These are phyloP conservation scores for Saccharomyces hybrid DNA, from an alignment of 1,139 yeast species.

Conservation along the genomic window DNA sequence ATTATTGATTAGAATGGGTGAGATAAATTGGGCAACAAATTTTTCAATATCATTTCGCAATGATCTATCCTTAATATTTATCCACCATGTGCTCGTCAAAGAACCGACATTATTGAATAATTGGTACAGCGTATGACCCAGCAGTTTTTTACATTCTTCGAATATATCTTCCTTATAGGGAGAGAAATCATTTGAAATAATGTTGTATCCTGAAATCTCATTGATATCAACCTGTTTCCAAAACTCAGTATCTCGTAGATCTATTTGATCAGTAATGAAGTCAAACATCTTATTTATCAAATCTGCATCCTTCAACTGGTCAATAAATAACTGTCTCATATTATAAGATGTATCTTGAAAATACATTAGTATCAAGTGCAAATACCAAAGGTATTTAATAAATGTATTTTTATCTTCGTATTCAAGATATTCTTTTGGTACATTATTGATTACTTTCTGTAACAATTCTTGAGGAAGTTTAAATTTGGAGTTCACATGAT, in stretches of 20 bases:
- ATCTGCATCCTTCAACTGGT: constrained; percentile 45
- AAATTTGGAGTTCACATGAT: constrained; percentile 15
- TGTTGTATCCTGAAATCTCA: constrained; percentile 21
- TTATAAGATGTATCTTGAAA: constrained; percentile 62
- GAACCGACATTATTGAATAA: constrained; percentile 59
- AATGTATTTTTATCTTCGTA: constrained; percentile 34
- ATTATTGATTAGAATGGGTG: constrained; percentile 54
- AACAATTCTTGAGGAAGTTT: constrained; percentile 23
- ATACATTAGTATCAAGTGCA: constrained; percentile 58
- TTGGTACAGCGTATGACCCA: constrained; percentile 51
- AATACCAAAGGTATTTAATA: constrained; percentile 54
- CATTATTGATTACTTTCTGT: constrained; percentile 6
- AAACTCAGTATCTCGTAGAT: constrained; percentile 32
- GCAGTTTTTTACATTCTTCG: constrained; percentile 37
- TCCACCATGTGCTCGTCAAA: constrained; percentile 64
- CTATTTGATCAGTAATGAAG: constrained; percentile 43
- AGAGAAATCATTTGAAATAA: constrained; percentile 17
- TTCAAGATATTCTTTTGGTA: constrained; percentile 36
- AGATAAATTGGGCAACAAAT: constrained; percentile 53
- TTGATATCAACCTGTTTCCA: constrained; percentile 29
- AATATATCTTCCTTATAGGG: constrained; percentile 21
- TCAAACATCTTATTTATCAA: constrained; percentile 43
- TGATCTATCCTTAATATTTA: constrained; percentile 38
- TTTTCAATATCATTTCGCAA: constrained; percentile 49
- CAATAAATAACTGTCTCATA: constrained; percentile 53